Conservation (phyloP, 2,329 filamentous ascomycete genomes). For the Mycosphaerella arachidis region DNA sequence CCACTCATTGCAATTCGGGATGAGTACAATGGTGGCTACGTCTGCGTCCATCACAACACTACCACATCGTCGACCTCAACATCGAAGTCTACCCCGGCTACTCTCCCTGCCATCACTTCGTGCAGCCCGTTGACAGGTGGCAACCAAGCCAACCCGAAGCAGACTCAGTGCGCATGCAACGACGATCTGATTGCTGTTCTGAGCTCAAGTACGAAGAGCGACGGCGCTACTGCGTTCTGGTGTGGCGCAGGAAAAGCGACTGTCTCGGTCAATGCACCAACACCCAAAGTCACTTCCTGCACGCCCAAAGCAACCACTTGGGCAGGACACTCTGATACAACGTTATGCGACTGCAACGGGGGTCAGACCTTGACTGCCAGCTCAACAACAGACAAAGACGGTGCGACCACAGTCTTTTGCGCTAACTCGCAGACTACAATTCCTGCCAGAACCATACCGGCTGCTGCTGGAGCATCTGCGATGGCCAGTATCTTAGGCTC, state of each 20-base stretch:
- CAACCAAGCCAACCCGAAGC: neutral
- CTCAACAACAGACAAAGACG: neutral
- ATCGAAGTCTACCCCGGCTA: neutral
- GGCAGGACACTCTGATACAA: neutral
- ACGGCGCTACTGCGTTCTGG: neutral
- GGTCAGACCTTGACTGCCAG: neutral
- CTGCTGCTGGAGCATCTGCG: neutral
- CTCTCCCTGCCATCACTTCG: neutral
- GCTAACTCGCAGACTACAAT: neutral
- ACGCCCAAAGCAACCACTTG: neutral
- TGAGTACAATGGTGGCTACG: neutral
- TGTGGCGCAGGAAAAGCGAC: neutral
- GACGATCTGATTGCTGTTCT: neutral
- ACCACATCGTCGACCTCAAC: neutral
- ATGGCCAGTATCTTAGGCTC: neutral
- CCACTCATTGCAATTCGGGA: no score
- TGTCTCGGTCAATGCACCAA: neutral
- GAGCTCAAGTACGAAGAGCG: neutral
- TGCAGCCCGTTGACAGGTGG: neutral
- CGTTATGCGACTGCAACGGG: neutral
- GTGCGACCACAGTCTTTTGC: neutral
- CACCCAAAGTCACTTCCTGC: neutral
- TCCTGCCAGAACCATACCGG: neutral
- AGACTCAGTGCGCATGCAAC: neutral
- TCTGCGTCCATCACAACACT: neutral